Conservation (phyloP, 495 filamentous ascomycete genomes). For the Zalerion maritima region DNA sequence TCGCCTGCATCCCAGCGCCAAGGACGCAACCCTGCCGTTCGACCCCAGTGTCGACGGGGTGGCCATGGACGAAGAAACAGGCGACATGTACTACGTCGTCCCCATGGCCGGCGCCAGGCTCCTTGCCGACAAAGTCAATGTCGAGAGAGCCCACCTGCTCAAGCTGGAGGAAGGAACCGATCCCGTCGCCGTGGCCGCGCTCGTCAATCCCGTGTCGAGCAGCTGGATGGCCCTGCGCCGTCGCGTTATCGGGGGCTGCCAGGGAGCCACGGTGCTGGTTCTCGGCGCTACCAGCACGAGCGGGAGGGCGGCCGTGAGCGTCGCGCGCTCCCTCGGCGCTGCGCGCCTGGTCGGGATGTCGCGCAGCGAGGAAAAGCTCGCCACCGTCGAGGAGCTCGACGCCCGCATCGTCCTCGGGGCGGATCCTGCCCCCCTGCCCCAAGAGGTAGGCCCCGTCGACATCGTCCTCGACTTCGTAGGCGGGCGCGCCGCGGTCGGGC, state of each 20-base stretch:
- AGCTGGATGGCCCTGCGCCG: constrained; percentile 28
- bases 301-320: constrained; percentile 22
- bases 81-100: constrained; percentile 6
- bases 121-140: constrained; percentile 24
- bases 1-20: constrained; percentile 3
- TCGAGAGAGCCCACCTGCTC: constrained; percentile 13
- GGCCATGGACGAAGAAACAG: constrained; percentile 5
- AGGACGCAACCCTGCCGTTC: constrained; percentile 3
- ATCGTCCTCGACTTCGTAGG: constrained; percentile 19
- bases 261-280: constrained; percentile 24
- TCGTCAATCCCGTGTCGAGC: constrained; percentile 31
- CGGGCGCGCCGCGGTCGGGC: constrained; percentile 11
- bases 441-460: constrained; percentile 7
- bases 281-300: constrained; percentile 28
- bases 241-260: constrained; percentile 17
- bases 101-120: constrained; percentile 7
- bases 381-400: constrained; percentile 20
- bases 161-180: constrained; percentile 22
- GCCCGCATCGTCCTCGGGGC: constrained; percentile 21
- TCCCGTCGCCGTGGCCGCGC: constrained; percentile 24
- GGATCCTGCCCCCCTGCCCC: too few relatives aligned
- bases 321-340: constrained; percentile 25
- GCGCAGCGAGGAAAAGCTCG: constrained; percentile 16
- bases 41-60: constrained; percentile 8
- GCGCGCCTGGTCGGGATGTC: constrained; percentile 26